Conservation (phyloP, 257 asterid genomes). For the Solanum tarapatanum region DNA sequence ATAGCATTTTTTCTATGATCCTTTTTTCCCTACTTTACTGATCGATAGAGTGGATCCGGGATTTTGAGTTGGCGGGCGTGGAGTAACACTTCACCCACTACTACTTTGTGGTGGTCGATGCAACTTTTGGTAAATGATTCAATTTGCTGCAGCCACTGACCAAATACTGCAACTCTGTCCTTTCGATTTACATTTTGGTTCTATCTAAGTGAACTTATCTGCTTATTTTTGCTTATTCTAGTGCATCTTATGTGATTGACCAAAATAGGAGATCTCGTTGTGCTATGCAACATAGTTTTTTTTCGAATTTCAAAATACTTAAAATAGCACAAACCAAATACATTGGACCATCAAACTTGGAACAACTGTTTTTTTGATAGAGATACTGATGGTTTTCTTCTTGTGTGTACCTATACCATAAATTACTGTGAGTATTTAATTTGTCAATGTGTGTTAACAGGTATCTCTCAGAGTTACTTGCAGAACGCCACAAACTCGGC, state of each 20-base stretch:
- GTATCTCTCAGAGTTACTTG: constrained; percentile 49
- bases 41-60: background rate
- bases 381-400: background rate
- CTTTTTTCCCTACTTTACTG: background rate
- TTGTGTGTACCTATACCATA: background rate
- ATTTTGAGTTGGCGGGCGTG: background rate
- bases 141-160: background rate
- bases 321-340: background rate
- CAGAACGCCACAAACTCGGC: constrained; percentile 54
- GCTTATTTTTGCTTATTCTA: background rate
- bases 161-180: background rate
- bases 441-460: constrained; percentile 14
- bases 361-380: background rate
- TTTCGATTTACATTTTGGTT: background rate
- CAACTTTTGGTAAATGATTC: background rate
- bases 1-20: background rate
- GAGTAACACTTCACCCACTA: background rate
- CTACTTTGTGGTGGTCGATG: background rate
- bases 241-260: background rate
- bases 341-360: background rate
- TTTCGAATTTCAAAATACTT: background rate
- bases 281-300: background rate
- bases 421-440: background rate
- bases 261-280: background rate
- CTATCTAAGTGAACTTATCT: background rate